Evolutionary conservation across 352 stramenopile species (phyloP).

Genomic region (Globisporangium spiculum): DNA sequence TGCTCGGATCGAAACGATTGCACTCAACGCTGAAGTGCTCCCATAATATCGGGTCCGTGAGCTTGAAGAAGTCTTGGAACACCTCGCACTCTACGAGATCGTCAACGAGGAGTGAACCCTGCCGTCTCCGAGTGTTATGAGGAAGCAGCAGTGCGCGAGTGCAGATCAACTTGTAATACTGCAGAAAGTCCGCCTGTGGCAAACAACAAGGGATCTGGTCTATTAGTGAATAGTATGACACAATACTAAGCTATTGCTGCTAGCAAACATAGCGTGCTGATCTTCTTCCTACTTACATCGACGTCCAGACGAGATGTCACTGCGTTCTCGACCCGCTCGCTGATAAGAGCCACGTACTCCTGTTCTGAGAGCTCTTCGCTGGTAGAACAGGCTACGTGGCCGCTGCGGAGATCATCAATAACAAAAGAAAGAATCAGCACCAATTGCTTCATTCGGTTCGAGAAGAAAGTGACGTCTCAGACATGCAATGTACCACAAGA

Average conservation of each 20-base stretch:
- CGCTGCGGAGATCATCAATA: constrained; percentile 15
- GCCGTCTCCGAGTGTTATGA: constrained; percentile 31
- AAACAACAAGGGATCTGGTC: neutral
- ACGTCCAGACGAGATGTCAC: constrained; percentile 23
- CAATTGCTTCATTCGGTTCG: neutral
- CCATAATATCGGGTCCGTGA: constrained; percentile 31
- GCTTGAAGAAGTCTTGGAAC: constrained; percentile 43
- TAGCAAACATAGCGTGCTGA: neutral
- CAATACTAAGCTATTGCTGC: neutral
- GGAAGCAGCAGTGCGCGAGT: constrained; percentile 49
- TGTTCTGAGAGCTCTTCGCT: constrained; percentile 25
- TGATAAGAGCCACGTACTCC: constrained; percentile 29
- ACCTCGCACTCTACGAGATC: constrained; percentile 31
- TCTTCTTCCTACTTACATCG: constrained; percentile 15
- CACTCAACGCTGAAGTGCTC: constrained; percentile 23
- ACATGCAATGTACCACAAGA: constrained; percentile 11
- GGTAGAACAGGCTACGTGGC: neutral
- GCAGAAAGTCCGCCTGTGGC: constrained; percentile 31
- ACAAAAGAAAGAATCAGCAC: neutral
- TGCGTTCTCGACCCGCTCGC: constrained; percentile 23
- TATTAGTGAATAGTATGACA: neutral
- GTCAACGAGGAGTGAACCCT: constrained; percentile 29
- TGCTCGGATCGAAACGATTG: constrained; percentile 34
- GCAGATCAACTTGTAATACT: constrained; percentile 68
- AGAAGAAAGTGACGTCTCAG: neutral